Percentiles rank a stretch among this genome's conserved stretches.
Conservation (phyloP, 805 yeast genomes). For the Yamadazyma takamatsuzukensis region DNA sequence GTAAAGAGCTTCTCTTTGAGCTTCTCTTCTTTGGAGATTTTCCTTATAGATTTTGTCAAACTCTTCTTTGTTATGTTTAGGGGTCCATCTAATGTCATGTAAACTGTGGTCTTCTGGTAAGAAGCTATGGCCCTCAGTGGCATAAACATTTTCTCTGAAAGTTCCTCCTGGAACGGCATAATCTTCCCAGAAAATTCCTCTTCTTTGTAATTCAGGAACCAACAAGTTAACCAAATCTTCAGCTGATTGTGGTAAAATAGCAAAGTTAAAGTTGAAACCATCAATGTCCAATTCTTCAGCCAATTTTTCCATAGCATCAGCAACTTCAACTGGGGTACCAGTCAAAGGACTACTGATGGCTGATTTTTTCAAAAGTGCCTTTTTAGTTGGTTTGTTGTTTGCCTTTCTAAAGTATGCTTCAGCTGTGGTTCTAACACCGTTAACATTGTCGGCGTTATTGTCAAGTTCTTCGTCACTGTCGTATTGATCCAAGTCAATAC, state of each 20-base stretch:
- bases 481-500: conserved; percentile 35
- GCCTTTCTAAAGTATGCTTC: no score
- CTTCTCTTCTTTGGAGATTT: no score
- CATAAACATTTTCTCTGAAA: conserved; percentile 34
- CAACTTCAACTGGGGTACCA: conserved; percentile 37
- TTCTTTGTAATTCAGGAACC: conserved; percentile 32
- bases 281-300: conserved; percentile 37
- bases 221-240: conserved; percentile 34
- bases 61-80: conserved; percentile 21
- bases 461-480: conserved; percentile 28
- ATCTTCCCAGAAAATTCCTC: conserved; percentile 34
- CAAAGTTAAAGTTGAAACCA: conserved; percentile 40
- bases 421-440: no score
- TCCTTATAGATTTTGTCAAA: no score
- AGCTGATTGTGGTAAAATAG: conserved; percentile 32
- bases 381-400: conserved; percentile 31
- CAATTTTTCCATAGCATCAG: conserved; percentile 38
- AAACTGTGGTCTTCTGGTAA: conserved; percentile 17
- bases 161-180: conserved; percentile 30
- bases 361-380: conserved; percentile 21
- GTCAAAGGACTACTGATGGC: conserved; percentile 31
- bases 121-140: conserved; percentile 17
- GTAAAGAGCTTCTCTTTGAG: no score
- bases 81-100: conserved; percentile 21
- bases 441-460: conserved; percentile 29